Conservation (phyloP, 495 filamentous ascomycete genomes). For the Saxophila tyrrhenica region DNA sequence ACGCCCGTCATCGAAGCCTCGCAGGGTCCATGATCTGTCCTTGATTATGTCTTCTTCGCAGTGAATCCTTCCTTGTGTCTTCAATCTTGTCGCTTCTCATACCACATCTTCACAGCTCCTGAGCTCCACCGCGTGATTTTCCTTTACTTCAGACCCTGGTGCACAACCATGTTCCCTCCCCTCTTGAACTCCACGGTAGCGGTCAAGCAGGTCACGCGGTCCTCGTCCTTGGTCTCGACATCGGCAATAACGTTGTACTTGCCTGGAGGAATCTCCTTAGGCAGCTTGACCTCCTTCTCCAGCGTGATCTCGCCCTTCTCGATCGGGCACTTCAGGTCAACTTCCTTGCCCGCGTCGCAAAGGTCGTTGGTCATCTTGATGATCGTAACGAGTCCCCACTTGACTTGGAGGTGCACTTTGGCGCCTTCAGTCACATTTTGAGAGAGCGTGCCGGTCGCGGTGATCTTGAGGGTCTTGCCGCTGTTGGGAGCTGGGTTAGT, state of each 20-base stretch:
- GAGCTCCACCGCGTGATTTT: conserved; percentile 9
- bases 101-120: no score
- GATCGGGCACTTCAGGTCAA: conserved; percentile 82
- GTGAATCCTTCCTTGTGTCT: no score
- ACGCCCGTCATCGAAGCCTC: neutral
- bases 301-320: conserved; percentile 60
- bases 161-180: conserved; percentile 19
- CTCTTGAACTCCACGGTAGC: conserved; percentile 48
- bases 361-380: conserved; percentile 68
- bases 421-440: conserved; percentile 63
- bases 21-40: neutral
- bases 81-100: no score
- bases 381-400: conserved; percentile 85
- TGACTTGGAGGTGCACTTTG: conserved; percentile 69
- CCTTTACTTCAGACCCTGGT: neutral
- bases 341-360: conserved; percentile 76
- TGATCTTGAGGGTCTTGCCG: conserved; percentile 66
- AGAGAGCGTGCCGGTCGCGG: conserved; percentile 59
- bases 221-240: conserved; percentile 56
- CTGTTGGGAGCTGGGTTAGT: conserved; percentile 35
- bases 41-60: neutral
- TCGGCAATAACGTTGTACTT: conserved; percentile 81
- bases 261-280: conserved; percentile 79
- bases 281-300: conserved; percentile 72
- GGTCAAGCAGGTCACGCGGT: conserved; percentile 71